phyloP scores from a whole-genome alignment of 2,329 filamentous ascomycete genomes.

The Claviceps lovelessii region DNA sequence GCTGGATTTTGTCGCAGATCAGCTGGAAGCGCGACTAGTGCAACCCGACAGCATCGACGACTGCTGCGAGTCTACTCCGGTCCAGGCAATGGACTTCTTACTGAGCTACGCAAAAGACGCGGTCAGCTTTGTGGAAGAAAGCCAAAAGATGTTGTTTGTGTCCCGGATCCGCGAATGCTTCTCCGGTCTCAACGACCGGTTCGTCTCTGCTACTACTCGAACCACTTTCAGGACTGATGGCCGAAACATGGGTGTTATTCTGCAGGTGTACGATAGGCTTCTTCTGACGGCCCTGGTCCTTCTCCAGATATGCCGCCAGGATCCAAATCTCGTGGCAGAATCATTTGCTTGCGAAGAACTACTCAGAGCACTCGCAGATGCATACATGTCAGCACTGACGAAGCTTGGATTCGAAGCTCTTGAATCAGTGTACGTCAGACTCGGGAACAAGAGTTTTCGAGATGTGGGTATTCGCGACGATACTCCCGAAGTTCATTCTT shows the following conservation, averaged over 20 bases:
- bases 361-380: slow-evolving; percentile 27
- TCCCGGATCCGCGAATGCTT: slow-evolving; percentile 30
- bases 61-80: slow-evolving; percentile 8
- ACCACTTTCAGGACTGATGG: neutral
- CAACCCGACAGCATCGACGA: neutral
- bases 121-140: slow-evolving; percentile 23
- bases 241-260: slow-evolving; percentile 6
- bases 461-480: slow-evolving; percentile 39
- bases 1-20: slow-evolving; percentile 43
- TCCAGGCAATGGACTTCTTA: slow-evolving; percentile 29
- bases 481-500: slow-evolving; percentile 33
- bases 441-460: slow-evolving; percentile 29
- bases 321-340: slow-evolving; percentile 17
- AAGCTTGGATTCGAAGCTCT: slow-evolving; percentile 28
- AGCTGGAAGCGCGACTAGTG: slow-evolving; percentile 16
- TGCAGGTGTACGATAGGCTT: slow-evolving; percentile 17
- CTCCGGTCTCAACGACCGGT: slow-evolving; percentile 23
- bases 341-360: slow-evolving; percentile 34
- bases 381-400: slow-evolving; percentile 26
- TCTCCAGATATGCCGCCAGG: slow-evolving; percentile 29
- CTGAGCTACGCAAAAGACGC: slow-evolving; percentile 32
- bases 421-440: slow-evolving; percentile 30
- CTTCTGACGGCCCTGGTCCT: slow-evolving; percentile 20
- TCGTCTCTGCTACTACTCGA: slow-evolving; percentile 9
- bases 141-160: slow-evolving; percentile 26